phyloP scores from a whole-genome alignment of 1,284 basidiomycete genomes.

The Heliocybe sulcata region DNA sequence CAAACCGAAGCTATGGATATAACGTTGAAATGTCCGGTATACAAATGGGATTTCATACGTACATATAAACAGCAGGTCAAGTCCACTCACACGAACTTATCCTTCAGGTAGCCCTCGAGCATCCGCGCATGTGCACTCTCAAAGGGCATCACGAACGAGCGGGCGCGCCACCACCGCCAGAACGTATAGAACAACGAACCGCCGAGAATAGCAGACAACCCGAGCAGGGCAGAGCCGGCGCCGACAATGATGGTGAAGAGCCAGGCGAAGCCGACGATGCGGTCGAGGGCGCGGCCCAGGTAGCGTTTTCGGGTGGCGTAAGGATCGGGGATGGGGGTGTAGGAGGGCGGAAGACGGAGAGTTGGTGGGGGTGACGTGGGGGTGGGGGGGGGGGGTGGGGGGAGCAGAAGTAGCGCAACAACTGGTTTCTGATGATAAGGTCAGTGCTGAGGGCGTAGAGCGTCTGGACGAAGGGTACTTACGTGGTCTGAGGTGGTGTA shows the following conservation, averaged over 20 bases:
- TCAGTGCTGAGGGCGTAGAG: slow-evolving; percentile 1
- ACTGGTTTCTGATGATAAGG: slow-evolving; percentile 53
- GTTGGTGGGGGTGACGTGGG: slow-evolving; percentile 24
- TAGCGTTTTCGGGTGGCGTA: slow-evolving; percentile 49
- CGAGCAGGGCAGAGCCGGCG: slow-evolving; percentile 62
- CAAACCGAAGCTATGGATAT: neutral
- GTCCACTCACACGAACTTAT: no score
- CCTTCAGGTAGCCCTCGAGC: neutral
- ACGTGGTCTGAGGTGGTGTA: slow-evolving; percentile 77
- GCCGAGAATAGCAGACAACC: slow-evolving; percentile 28
- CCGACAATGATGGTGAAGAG: slow-evolving; percentile 66
- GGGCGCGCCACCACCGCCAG: neutral
- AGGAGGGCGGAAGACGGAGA: slow-evolving; percentile 44
- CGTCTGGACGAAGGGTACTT: slow-evolving; percentile 18
- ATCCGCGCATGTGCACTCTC: neutral
- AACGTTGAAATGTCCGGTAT: neutral
- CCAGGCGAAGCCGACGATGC: slow-evolving; percentile 71
- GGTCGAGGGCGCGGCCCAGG: slow-evolving; percentile 59
- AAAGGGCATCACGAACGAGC: neutral
- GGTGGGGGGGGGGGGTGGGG: slow-evolving; percentile 24
- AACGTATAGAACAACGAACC: neutral
- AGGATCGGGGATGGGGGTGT: slow-evolving; percentile 43
- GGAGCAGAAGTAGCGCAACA: slow-evolving; percentile 53
- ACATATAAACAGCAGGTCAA: neutral
- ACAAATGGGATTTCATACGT: neutral